phyloP scores from a whole-genome alignment of 306 rosid species.

The Sicyos edulis region DNA sequence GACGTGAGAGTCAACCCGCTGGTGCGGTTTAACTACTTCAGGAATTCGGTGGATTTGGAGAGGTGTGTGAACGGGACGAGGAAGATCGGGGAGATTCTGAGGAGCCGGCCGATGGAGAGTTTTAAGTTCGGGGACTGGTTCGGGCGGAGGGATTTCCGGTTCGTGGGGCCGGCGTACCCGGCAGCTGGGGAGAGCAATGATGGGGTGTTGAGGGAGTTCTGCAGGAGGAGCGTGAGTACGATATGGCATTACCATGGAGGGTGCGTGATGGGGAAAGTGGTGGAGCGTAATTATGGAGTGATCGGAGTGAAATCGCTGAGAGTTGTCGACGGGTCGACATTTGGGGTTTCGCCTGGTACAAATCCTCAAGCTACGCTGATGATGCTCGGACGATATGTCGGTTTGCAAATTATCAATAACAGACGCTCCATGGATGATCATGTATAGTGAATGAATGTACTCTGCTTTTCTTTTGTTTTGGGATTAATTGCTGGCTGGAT shows the following conservation, averaged over 20 bases:
- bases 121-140: conserved; percentile 54
- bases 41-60: conserved; percentile 42
- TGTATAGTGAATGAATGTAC: too few species aligned
- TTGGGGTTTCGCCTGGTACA: conserved; percentile 72
- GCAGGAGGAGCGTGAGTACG: conserved; percentile 68
- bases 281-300: conserved; percentile 47
- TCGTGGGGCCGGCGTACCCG: conserved; percentile 72
- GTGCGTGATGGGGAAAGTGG: conserved; percentile 74
- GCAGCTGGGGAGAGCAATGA: conserved; percentile 25
- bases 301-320: conserved; percentile 54
- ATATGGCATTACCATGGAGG: conserved; percentile 98
- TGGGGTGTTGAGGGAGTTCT: conserved; percentile 56
- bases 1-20: conserved; percentile 55
- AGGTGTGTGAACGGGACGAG: conserved; percentile 75
- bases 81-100: conserved; percentile 46
- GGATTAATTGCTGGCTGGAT: too few species aligned
- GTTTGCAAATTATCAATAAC: conserved; percentile 13
- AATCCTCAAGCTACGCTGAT: conserved; percentile 89
- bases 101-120: conserved; percentile 53
- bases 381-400: conserved; percentile 70
- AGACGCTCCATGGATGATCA: background rate
- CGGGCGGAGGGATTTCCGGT: conserved; percentile 54
- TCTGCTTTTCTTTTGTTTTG: too few species aligned
- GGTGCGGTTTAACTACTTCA: conserved; percentile 78
- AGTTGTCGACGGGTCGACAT: conserved; percentile 74